These are phyloP conservation scores for Neoascochyta sp. DNA, from an alignment of 2,329 filamentous ascomycete species.

Conservation along the genomic window DNA sequence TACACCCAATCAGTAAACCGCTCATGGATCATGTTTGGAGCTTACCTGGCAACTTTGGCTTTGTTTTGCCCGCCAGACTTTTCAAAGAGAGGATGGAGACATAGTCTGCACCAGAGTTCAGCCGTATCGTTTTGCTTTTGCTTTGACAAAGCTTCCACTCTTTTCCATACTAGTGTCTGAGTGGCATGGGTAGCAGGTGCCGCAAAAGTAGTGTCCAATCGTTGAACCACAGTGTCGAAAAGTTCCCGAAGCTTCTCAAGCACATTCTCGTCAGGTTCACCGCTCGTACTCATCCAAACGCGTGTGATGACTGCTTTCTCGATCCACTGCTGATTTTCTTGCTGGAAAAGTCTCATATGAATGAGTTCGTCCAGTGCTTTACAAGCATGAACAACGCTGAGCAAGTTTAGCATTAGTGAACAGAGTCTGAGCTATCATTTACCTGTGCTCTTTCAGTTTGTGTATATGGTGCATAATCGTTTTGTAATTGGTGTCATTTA, in stretches of 20 bases:
- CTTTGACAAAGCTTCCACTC: constrained; percentile 58
- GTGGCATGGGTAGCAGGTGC: constrained; percentile 62
- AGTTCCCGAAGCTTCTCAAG: constrained; percentile 42
- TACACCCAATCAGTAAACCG: constrained; percentile 33
- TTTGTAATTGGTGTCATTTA: constrained; percentile 63
- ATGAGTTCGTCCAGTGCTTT: constrained; percentile 63
- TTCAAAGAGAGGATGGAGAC: constrained; percentile 64
- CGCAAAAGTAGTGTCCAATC: constrained; percentile 50
- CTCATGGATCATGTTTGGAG: neutral
- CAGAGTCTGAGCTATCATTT: neutral
- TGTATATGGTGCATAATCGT: constrained; percentile 64
- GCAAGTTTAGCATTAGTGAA: constrained; percentile 1
- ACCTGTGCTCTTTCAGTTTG: constrained; percentile 52
- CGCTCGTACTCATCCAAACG: constrained; percentile 60
- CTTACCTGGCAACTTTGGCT: constrained; percentile 63
- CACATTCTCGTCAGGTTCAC: constrained; percentile 34
- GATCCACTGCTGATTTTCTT: constrained; percentile 56
- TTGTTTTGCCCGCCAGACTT: constrained; percentile 63
- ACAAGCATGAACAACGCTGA: constrained; percentile 39
- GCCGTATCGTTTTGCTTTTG: constrained; percentile 54
- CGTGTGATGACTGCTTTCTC: constrained; percentile 67
- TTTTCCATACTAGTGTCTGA: constrained; percentile 77
- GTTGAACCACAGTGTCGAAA: constrained; percentile 48
- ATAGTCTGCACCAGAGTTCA: constrained; percentile 68
- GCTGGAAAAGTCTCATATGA: constrained; percentile 50